A percentile compares a stretch with the other conserved stretches of the same genome.
phyloP scores from a whole-genome alignment of 1,284 basidiomycete species.

The Sanghuangporus sanghuang region DNA sequence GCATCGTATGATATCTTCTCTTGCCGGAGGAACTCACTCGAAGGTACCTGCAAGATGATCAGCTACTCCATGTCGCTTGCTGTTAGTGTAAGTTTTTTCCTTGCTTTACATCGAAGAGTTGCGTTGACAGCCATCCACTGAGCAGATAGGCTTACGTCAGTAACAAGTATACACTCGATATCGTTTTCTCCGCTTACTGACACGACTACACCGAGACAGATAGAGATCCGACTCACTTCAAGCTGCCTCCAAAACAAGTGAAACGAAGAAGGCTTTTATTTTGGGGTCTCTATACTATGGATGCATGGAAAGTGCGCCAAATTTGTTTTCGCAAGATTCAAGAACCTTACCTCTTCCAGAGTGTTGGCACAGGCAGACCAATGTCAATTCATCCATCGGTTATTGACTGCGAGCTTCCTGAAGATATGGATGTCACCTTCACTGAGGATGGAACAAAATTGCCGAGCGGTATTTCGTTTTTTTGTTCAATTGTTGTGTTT shows the following conservation, averaged over 20 bases:
- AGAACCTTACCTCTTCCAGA: not conserved
- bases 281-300: conserved; percentile 9
- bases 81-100: conserved; percentile 24
- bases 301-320: conserved; percentile 3
- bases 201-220: not conserved
- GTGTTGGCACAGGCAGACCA: conserved; percentile 12
- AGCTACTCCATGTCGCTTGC: conserved; percentile 23
- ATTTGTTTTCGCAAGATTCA: not conserved
- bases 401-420: conserved; percentile 16
- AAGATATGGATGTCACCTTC: conserved; percentile 5
- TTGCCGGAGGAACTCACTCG: conserved; percentile 1
- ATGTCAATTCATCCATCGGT: not conserved
- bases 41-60: conserved; percentile 24
- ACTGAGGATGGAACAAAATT: conserved; percentile 10
- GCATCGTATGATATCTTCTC: conserved; percentile 9
- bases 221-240: conserved; percentile 14
- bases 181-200: not conserved
- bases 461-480: conserved; percentile 4
- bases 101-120: not conserved
- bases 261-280: conserved; percentile 10
- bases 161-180: not conserved
- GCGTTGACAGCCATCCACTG: not conserved
- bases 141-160: conserved; percentile 16
- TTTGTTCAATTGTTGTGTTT: not conserved
- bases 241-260: not conserved